Conservation (phyloP, 768 basidiomycete species). For the Leucocoprinus birnbaumii region DNA sequence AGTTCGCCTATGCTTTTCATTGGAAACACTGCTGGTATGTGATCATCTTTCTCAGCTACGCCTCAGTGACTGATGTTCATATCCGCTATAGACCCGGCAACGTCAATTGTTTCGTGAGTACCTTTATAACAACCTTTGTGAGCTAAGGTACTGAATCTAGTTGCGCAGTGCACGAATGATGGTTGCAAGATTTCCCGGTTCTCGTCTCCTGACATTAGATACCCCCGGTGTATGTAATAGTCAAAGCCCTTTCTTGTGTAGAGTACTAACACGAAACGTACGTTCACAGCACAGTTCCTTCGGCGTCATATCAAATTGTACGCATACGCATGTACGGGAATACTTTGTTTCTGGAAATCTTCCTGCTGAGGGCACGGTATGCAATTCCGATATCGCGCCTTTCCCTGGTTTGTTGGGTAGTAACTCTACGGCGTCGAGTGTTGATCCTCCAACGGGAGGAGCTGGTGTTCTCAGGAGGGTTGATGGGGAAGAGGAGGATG, state of each 20-base stretch:
- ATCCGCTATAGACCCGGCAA: conserved; percentile 33
- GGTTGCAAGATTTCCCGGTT: conserved; percentile 30
- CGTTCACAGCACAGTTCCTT: conserved; percentile 29
- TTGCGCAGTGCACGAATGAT: conserved; percentile 35
- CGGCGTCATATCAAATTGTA: conserved; percentile 30
- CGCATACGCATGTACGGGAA: conserved; percentile 26
- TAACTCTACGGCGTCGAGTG: too few relatives aligned
- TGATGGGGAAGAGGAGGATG: too few relatives aligned
- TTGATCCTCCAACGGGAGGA: too few relatives aligned
- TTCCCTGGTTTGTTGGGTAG: too few relatives aligned
- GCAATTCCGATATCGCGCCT: too few relatives aligned
- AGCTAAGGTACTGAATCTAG: not conserved
- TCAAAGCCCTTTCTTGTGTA: too few relatives aligned
- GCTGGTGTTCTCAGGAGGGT: too few relatives aligned
- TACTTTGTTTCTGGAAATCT: conserved; percentile 40
- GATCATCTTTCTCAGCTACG: not conserved
- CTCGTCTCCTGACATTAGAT: conserved; percentile 39
- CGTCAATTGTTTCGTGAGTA: conserved; percentile 24
- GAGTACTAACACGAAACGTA: too few relatives aligned
- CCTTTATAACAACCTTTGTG: not conserved
- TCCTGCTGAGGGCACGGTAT: conserved; percentile 37
- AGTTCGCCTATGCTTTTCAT: conserved; percentile 36
- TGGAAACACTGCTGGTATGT: conserved; percentile 36
- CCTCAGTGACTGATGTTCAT: too few relatives aligned
- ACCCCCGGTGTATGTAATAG: conserved; percentile 33